Percentiles rank a stretch among this genome's conserved stretches.
These are phyloP conservation scores for Tuber calosporum DNA, from an alignment of 495 filamentous ascomycete genomes.

Conservation along the genomic window DNA sequence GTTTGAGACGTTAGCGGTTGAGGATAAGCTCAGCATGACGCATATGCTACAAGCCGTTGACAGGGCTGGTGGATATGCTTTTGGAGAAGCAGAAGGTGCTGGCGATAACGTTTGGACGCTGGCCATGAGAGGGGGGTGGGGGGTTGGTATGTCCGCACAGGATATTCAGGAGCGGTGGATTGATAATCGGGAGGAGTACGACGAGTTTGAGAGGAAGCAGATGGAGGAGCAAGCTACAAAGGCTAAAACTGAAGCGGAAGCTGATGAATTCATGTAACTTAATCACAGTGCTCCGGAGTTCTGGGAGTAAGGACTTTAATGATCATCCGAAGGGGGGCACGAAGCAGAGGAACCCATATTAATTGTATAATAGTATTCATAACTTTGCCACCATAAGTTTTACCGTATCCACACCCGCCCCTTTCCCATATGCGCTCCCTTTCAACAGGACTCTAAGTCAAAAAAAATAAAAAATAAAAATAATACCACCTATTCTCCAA, in stretches of 20 bases:
- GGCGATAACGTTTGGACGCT: slow-evolving; percentile 94
- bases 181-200: slow-evolving; percentile 78
- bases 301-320: background rate
- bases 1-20: slow-evolving; percentile 90
- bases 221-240: slow-evolving; percentile 51
- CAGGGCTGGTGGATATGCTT: slow-evolving; percentile 84
- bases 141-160: slow-evolving; percentile 71
- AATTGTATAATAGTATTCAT: slow-evolving; percentile 23
- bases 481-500: slow-evolving; percentile 63
- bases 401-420: background rate
- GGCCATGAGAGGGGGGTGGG: slow-evolving; percentile 60
- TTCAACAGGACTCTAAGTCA: background rate
- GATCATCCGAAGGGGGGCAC: background rate
- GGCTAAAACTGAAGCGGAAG: slow-evolving; percentile 43
- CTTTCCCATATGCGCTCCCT: slow-evolving; percentile 4
- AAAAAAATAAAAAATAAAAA: slow-evolving; percentile 2
- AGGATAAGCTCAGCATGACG: slow-evolving; percentile 96
- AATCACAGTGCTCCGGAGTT: background rate
- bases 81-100: slow-evolving; percentile 80
- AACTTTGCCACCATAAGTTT: slow-evolving; percentile 3
- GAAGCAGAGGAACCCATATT: background rate
- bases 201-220: slow-evolving; percentile 66
- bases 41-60: slow-evolving; percentile 78
- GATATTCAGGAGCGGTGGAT: slow-evolving; percentile 96
- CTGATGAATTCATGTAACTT: slow-evolving; percentile 34